Evolutionary conservation across 257 asterid species (phyloP).

Genomic region (Petunia secreta): DNA sequence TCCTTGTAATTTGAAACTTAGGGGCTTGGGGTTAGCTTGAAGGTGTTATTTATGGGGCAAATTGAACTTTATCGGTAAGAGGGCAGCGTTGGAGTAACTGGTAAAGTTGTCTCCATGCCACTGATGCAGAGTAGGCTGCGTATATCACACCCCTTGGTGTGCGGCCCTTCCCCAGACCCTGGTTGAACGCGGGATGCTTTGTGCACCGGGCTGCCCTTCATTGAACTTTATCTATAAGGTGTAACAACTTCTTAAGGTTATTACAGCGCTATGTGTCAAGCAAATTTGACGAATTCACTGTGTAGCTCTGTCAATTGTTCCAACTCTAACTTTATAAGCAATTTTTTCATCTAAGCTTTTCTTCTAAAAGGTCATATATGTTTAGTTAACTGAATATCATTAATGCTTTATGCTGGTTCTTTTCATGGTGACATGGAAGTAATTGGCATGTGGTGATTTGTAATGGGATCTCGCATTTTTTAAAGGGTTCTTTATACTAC

Average conservation of each 20-base stretch:
- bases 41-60: conserved; percentile 3
- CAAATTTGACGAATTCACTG: background rate
- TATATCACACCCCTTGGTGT: too few relatives aligned
- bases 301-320: background rate
- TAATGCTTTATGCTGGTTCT: background rate
- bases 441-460: background rate
- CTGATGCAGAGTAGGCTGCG: too few relatives aligned
- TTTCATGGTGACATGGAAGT: background rate
- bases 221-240: background rate
- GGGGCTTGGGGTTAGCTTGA: background rate
- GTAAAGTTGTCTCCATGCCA: too few relatives aligned
- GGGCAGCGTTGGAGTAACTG: too few relatives aligned
- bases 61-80: background rate
- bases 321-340: background rate
- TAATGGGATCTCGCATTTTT: background rate
- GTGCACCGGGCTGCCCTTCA: too few relatives aligned
- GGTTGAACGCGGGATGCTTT: too few relatives aligned
- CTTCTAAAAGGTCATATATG: background rate
- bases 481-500: background rate
- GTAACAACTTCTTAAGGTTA: background rate
- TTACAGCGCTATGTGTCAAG: background rate
- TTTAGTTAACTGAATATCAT: background rate
- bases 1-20: conserved; percentile 2
- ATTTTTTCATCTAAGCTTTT: background rate
- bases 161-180: too few relatives aligned